Conservation (phyloP, 208 protist genomes). For the Porcisia deanei region DNA sequence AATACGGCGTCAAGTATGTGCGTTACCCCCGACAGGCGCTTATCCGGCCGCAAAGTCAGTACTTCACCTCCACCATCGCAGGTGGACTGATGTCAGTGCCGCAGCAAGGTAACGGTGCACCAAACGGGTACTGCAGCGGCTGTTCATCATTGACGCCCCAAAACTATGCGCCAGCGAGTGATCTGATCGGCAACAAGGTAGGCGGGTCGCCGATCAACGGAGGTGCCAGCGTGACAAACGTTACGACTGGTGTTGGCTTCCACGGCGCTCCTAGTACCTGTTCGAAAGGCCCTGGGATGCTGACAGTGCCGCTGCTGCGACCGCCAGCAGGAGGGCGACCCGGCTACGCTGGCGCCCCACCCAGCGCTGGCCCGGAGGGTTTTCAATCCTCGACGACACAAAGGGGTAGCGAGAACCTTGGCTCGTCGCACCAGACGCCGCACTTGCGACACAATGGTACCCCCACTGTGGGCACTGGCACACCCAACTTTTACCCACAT, state of each 20-base stretch:
- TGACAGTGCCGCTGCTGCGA: constrained; percentile 31
- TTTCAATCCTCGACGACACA: constrained; percentile 1
- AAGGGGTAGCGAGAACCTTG: neutral
- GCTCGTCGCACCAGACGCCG: neutral
- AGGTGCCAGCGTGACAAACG: neutral
- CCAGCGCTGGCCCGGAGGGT: neutral
- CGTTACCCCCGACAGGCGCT: constrained; percentile 28
- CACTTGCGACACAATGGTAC: neutral
- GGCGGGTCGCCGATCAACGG: neutral
- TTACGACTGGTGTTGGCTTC: neutral
- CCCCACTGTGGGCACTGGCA: neutral
- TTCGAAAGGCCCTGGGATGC: neutral
- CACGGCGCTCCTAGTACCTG: neutral
- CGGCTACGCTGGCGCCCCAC: neutral
- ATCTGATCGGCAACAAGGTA: constrained; percentile 2
- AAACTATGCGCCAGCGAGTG: neutral
- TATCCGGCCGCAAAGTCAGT: constrained; percentile 33
- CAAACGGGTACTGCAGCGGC: constrained; percentile 1
- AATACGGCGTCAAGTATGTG: constrained; percentile 30
- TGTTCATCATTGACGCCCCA: neutral
- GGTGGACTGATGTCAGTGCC: constrained; percentile 32
- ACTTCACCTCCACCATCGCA: constrained; percentile 31
- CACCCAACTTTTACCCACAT: constrained; percentile 9
- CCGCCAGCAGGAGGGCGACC: constrained; percentile 15
- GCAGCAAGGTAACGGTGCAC: constrained; percentile 9